phyloP scores from a whole-genome alignment of 495 filamentous ascomycete genomes.

The Monascus purpureus region DNA sequence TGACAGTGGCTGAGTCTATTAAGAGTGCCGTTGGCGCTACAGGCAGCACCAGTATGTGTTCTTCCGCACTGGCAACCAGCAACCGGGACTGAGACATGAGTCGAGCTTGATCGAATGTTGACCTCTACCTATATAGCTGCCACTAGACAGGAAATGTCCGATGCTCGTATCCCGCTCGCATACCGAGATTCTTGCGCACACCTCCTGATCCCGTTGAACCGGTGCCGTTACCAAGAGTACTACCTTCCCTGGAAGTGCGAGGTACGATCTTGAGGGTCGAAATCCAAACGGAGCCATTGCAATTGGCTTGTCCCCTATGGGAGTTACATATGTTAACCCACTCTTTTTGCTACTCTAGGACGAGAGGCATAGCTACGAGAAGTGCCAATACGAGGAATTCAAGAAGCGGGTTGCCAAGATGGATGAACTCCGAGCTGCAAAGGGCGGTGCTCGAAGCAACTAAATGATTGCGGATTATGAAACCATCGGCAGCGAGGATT shows the following conservation, averaged over 20 bases:
- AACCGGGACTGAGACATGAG: neutral
- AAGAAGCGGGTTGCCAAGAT: slow-evolving; percentile 97
- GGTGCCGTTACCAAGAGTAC: slow-evolving; percentile 80
- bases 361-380: slow-evolving; percentile 94
- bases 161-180: slow-evolving; percentile 70
- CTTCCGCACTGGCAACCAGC: slow-evolving; percentile 8
- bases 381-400: slow-evolving; percentile 98
- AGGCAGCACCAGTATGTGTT: slow-evolving; percentile 28
- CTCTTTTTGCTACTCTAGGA: slow-evolving; percentile 35
- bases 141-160: slow-evolving; percentile 82
- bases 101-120: slow-evolving; percentile 2
- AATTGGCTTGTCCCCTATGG: neutral
- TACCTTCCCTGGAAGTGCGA: slow-evolving; percentile 97
- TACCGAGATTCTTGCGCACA: slow-evolving; percentile 93
- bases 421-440: slow-evolving; percentile 83
- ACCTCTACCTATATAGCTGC: slow-evolving; percentile 34
- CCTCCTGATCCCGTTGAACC: slow-evolving; percentile 87
- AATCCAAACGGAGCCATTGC: neutral
- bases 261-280: slow-evolving; percentile 41
- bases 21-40: slow-evolving; percentile 40
- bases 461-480: slow-evolving; percentile 20
- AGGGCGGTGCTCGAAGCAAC: slow-evolving; percentile 80
- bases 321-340: slow-evolving; percentile 1
- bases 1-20: slow-evolving; percentile 38
- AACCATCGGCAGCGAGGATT: slow-evolving; percentile 8